Base-by-base conservation (phyloP, 2,329 filamentous ascomycete species). In the Sporothrix dimorphospora region DNA sequence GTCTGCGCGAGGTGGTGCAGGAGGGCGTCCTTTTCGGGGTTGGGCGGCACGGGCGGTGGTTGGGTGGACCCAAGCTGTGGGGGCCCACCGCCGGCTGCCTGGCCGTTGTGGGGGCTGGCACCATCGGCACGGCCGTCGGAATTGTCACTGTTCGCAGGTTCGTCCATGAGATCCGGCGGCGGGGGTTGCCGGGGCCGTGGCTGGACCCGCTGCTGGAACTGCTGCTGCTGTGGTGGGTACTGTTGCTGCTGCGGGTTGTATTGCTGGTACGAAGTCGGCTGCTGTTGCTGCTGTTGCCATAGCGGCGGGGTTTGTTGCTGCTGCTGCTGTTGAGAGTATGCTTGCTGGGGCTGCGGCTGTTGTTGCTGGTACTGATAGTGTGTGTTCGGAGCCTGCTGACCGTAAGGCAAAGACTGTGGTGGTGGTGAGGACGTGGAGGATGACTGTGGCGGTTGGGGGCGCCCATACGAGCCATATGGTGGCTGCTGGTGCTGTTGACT, bases 21-120 rank as follows among this genome's bases (percentile, higher is more conserved):
- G 19, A 98, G 88, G 24, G 92, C 91, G 80, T 98, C 94, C 79
- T 97, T 98, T 81, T 98, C 94, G 0, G 96, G 96, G 78, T 99
- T 99, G 0, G 94, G 94, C 0, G 96, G 95, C 42, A 98, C 94
- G 0, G 95, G 94, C 0, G 96, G 94, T 89, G 6, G 91, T 86
- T 8, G 89, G 2, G 38, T 38, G 16, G 59, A 4, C 3, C 21
- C 55, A 21, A 83, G 77, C 30, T 88, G 80, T n/a, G 38, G 14
- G 5, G 11, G 27, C 14, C 27, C n/a, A n/a, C n/a, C n/a, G n/a
- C n/a, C n/a, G n/a, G n/a, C 11, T 84, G 85, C 16, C 89, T 45
- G 59, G n/a, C 9, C 34, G 38, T 63, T n/a, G 59, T 21, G 21
- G 38, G 24, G 19, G 9, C 9, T 4, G 12, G n/a, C n/a, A 45